Evolutionary conservation across 768 basidiomycete species (phyloP), one percentile per base, ranked within the genome.

Genomic region (Suillus subaureus): DNA sequence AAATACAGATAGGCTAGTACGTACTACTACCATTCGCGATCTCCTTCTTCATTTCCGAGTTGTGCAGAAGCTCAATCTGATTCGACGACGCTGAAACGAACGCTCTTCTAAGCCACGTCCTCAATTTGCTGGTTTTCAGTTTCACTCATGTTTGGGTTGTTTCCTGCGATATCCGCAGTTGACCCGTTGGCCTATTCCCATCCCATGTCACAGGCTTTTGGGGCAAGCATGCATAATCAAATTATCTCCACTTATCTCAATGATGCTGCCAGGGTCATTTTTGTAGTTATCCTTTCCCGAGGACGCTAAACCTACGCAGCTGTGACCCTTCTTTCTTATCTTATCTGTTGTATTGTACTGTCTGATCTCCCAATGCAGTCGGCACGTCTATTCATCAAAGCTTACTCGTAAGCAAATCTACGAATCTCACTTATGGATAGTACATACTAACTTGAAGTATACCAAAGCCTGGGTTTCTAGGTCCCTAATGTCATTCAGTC

Each of bases 381-480:
- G 16, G 47, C 1, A 31, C 23, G 18, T 52, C 28, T 16, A 52
- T 52, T 31, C 16, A 18, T 18, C 52, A 18, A 55, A 54, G 31
- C 31, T 33, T 33, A 33, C 31, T 55, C 31, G 54, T 33, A 31
- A 55, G 54, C 54, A 55, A 55, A 33, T 55, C 31, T 35, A 35
- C 3, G 33, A 35, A 55, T 35, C 33, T 54, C 18, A 11, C 2
- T 31, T n/a, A 55, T 55, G 54, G 33, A 55, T 55, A 35, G 54
- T 55, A 18, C 26, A 52, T 16, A 21, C 58, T 60, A 60, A 60
- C 57, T 60, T 13, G 21, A 55, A 33, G 31, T 16, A n/a, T 55
- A 18, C 31, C 58, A 28, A 42, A 1, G 1, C 12, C 26, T 40
- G 18, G 40, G 57, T 11, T 12, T 58, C 16, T 18, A 40, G 37